Evolutionary conservation across 345 rosid genomes (phyloP), one percentile per base, ranked within the genome.

Genomic region (Atalantia buxifolia): DNA sequence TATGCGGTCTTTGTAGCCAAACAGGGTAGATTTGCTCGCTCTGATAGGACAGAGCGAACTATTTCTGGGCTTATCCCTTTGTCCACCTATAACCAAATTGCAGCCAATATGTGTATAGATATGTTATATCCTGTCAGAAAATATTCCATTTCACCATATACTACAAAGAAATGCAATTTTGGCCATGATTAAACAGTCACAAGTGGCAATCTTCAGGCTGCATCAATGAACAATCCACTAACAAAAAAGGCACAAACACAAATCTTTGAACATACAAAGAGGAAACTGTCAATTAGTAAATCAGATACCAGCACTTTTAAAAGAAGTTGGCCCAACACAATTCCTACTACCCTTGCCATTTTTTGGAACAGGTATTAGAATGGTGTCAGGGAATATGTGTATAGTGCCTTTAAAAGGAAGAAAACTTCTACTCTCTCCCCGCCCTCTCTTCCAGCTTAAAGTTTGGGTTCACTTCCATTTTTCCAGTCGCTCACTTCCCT

Each of bases 11-110:
- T 90, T 55, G 97, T 92, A 18, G 99, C 99, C 21, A 95, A 90
- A 89, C 89, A 90, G 81, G 99, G 98, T 71, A 85, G 59, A 66
- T 85, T 89, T 61, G 89, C 94, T 69, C 96, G 97, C 84, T 95
- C 97, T 71, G 91, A 84, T 42, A 93, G 94, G 82, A 92, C 88
- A 81, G 98, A 89, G 75, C 98, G 94, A 74, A 95, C 97, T 50
- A 93, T 86, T 87, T 95, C 97, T 66, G 96, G 89, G 86, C 88
- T 88, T 80, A 91, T 81, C 78, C 92, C 97, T 83, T 83, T 91
- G 56, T 95, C 99, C 81, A 95, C 92, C 99, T 95, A 84, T 35
- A 81, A 71, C 72, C 76, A 83, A 30, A 53, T 73, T 25, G 59
- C 18, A 74, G 69, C 36, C 31, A 77, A 75, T 31, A 72, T 16